These are phyloP conservation scores for Rhinocladiella similis DNA, from an alignment of 2,329 filamentous ascomycete species.

Conservation along the genomic window DNA sequence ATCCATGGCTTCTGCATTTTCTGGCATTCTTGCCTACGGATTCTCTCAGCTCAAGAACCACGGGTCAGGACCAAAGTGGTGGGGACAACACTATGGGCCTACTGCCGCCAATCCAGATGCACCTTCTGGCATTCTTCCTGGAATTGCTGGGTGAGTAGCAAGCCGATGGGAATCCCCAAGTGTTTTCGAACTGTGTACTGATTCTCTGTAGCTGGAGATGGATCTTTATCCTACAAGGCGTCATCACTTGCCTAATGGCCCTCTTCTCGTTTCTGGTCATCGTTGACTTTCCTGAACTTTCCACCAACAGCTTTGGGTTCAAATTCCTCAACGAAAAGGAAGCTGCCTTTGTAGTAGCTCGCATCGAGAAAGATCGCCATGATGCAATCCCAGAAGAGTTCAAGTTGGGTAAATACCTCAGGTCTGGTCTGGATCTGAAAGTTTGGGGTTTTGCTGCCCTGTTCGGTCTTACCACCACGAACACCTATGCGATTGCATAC, in stretches of 20 bases:
- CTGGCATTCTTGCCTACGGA: conserved; percentile 37
- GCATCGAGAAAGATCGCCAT: conserved; percentile 55
- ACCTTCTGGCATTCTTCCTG: conserved; percentile 2
- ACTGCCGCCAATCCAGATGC: conserved; percentile 21
- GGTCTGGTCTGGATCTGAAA: conserved; percentile 50
- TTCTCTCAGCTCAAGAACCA: conserved; percentile 39
- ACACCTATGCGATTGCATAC: conserved; percentile 75
- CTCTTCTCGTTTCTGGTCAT: conserved; percentile 44
- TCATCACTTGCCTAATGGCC: conserved; percentile 43
- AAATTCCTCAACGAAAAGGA: conserved; percentile 35
- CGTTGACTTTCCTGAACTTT: conserved; percentile 42
- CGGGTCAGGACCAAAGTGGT: conserved; percentile 24
- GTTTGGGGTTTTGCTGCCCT: conserved; percentile 58
- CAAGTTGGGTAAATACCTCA: conserved; percentile 49
- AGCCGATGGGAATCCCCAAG: too few species aligned
- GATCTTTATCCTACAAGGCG: conserved; percentile 47
- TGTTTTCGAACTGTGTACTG: too few species aligned
- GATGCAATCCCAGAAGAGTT: conserved; percentile 54
- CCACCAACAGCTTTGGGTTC: conserved; percentile 20
- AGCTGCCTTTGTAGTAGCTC: conserved; percentile 38
- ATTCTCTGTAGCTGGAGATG: conserved; percentile 31
- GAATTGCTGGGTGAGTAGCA: conserved; percentile 21
- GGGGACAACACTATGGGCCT: conserved; percentile 28
- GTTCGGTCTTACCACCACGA: conserved; percentile 61
- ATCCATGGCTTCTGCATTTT: conserved; percentile 45